Evolutionary conservation across 768 basidiomycete species (phyloP), one percentile per base, ranked within the genome.

Genomic region (Guyanaporus albipodus): DNA sequence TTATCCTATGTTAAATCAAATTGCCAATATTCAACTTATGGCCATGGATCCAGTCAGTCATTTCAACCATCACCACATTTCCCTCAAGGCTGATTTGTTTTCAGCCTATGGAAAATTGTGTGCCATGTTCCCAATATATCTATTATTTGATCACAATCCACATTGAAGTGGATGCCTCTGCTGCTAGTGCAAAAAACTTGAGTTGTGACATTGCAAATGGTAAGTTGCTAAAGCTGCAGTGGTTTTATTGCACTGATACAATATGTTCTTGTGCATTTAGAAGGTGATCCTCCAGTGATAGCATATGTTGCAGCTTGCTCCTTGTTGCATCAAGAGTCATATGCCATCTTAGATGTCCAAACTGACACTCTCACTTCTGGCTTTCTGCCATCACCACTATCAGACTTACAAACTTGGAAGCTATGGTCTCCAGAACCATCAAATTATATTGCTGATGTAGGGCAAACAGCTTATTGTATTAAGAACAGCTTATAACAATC

Each of bases 101-200:
- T 18, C 3, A 22, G 22, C 18, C 14, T 15, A 2, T 8, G 19
- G 9, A 21, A 22, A 15, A 8, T 14, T 22, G 10, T 15, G 10
- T 4, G 4, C 23, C 12, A 26, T 40, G 18, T 27, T 4, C 5
- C 27, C 3, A 39, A 23, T 44, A 44, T 6, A n/a, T 54, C 0
- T 44, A 46, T 3, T 57, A 58, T 22, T 26, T 54, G 2, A 36
- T 49, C 4, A 54, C 56, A 33, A 44, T 56, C 3, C 14, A 14
- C 19, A 2, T 58, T 26, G 28, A 50, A 8, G 14, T 44, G 4
- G 36, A 57, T 23, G n/a, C 3, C 8, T 42, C 52, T 32, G n/a
- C 28, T 32, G 2, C 9, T 5, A 44, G 14, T 26, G n/a, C 17
- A 19, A 23, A 8, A 8, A 4, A 26, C 15, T 9, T 44, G 1